Conservation (phyloP, 2,329 filamentous ascomycete species). For the Diaporthe citri region DNA sequence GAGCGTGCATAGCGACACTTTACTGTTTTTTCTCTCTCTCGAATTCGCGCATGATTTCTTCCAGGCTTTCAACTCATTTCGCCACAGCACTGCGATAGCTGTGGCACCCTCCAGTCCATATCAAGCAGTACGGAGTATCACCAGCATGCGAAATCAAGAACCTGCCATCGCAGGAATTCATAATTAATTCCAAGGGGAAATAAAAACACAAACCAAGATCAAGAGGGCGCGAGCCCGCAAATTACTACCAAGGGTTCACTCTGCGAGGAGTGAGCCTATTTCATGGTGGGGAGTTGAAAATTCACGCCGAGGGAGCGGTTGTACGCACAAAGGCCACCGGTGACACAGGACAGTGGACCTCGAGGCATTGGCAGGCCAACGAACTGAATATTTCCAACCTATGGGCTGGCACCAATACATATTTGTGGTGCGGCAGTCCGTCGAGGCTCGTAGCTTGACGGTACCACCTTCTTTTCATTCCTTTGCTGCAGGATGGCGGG, state of each 20-base stretch:
- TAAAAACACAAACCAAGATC: constrained; percentile 30
- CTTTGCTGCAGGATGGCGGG: constrained; percentile 37
- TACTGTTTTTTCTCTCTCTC: not conserved
- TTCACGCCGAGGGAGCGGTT: not conserved
- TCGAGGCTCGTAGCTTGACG: not conserved
- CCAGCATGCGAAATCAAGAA: constrained; percentile 3
- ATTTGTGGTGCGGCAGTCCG: not conserved
- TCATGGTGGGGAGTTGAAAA: not conserved
- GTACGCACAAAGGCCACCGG: constrained; percentile 18
- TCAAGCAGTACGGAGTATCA: constrained; percentile 21
- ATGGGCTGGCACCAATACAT: constrained; percentile 23
- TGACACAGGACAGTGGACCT: constrained; percentile 28
- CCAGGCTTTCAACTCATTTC: not conserved
- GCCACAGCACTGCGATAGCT: not conserved
- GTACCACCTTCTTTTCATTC: not conserved
- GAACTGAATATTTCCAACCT: constrained; percentile 9
- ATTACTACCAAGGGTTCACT: not conserved
- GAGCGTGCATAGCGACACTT: constrained; percentile 3
- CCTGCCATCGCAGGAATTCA: not conserved
- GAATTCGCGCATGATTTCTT: not conserved
- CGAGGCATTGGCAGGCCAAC: constrained; percentile 9
- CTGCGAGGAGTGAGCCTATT: constrained; percentile 5
- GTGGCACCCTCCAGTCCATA: not conserved
- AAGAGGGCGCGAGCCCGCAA: constrained; percentile 36
- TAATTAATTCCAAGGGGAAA: not conserved